These are phyloP conservation scores for Neonectria sp. DNA, from an alignment of 2,329 filamentous ascomycete genomes.

Conservation along the genomic window DNA sequence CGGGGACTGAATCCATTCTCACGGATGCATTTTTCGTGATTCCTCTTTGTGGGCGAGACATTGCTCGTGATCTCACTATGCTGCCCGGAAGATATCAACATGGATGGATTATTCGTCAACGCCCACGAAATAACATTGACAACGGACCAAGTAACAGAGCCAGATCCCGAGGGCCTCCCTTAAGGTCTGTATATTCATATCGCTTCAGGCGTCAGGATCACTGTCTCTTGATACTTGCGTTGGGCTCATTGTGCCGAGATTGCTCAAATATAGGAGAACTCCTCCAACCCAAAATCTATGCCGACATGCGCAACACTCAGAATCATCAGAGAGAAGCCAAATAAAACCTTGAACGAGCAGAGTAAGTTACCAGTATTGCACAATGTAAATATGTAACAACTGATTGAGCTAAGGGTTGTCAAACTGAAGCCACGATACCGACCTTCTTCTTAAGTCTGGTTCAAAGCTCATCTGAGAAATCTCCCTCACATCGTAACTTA, in stretches of 20 bases:
- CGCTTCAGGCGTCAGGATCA: not conserved
- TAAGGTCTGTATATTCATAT: not conserved
- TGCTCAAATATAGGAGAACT: not conserved
- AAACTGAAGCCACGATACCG: not conserved
- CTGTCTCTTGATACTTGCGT: not conserved
- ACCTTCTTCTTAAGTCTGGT: too few relatives aligned
- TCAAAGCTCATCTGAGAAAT: not conserved
- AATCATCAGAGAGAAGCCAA: not conserved
- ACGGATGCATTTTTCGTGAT: not conserved
- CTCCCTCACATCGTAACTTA: not conserved
- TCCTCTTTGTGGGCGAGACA: too few relatives aligned
- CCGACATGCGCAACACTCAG: not conserved
- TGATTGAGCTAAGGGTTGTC: not conserved
- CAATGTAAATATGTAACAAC: not conserved
- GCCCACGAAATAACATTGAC: too few relatives aligned
- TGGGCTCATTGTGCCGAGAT: not conserved
- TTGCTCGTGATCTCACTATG: not conserved
- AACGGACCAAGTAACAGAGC: not conserved
- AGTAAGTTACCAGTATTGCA: too few relatives aligned
- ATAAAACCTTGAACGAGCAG: too few relatives aligned
- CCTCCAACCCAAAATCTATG: not conserved
- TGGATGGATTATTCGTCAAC: not conserved
- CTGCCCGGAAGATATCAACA: not conserved
- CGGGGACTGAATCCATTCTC: not conserved
- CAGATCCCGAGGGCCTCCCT: not conserved